Evolutionary conservation across 2,329 filamentous ascomycete species (phyloP), one percentile per base, ranked within the genome.

Genomic region (Atkinsonella texensis): DNA sequence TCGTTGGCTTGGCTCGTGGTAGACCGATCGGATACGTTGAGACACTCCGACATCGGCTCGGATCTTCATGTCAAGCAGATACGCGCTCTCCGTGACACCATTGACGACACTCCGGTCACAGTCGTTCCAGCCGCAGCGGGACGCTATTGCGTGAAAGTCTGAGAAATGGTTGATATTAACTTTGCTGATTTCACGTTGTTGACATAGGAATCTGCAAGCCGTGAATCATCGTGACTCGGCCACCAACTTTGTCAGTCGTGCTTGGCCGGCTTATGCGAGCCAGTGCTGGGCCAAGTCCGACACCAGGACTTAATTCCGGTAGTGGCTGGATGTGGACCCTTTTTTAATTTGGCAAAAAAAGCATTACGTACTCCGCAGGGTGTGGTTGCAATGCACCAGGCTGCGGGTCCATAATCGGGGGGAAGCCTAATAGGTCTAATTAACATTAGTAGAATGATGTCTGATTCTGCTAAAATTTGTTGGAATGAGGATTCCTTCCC

Each of bases 1-100:
- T 75, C 11, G 66, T 93, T 35, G 81, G 81, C 50, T 73, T 83
- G 54, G 70, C 80, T 49, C 84, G 81, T 64, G 89, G 88, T 51
- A 82, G 86, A 60, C 79, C 75, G 51, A 79, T 90, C 35, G 80
- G 81, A 18, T 95, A 94, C 65, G 71, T 94, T 55, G 82, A 88
- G 53, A 86, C 81, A 59, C 59, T 84, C 50, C 70, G 76, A 57
- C 71, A 74, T 55, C 72, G 71, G 46, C 62, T 71, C 49, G 53
- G 46, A 50, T 50, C 55, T 41, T n/a, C 54, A 51, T 52, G 44
- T 48, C 57, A 55, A 50, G 53, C 55, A 54, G 49, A 28, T 38
- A 38, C 48, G 50, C 9, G 23, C 43, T 18, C 28, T 32, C 28
- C 13, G 40, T 56, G 53, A 55, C 54, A 39, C 18, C 17, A 13